A percentile compares a stretch with the other conserved stretches of the same genome.
Evolutionary conservation across 2,329 filamentous ascomycete genomes (phyloP).

Genomic region (Phialophora chinensis): DNA sequence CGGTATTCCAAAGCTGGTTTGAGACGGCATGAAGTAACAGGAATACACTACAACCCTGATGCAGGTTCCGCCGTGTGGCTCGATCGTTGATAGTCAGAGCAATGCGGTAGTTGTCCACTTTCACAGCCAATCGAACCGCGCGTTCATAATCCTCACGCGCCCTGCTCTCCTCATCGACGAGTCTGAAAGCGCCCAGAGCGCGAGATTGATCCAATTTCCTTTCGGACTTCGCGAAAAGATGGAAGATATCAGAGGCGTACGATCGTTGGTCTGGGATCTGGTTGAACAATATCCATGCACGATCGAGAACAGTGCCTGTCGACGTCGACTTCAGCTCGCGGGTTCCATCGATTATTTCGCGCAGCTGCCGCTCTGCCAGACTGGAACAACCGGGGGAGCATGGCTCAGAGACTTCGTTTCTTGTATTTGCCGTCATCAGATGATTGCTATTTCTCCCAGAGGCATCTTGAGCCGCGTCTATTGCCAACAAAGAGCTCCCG

Average conservation of each 20-base stretch:
- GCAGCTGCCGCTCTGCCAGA: conserved; percentile 19
- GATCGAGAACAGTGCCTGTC: conserved; percentile 10
- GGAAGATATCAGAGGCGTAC: conserved; percentile 27
- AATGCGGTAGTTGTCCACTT: conserved; percentile 30
- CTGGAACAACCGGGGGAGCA: neutral
- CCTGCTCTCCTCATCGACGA: conserved; percentile 47
- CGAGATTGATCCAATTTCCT: conserved; percentile 6
- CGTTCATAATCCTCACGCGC: conserved; percentile 54
- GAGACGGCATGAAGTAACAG: conserved; percentile 44
- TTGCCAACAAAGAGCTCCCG: neutral
- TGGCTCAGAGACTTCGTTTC: neutral
- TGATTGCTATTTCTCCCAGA: neutral
- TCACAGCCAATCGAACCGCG: conserved; percentile 29
- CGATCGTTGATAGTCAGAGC: conserved; percentile 52
- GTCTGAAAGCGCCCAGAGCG: conserved; percentile 50
- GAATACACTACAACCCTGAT: conserved; percentile 42
- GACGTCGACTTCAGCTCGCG: neutral
- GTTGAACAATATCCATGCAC: conserved; percentile 24
- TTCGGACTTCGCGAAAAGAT: conserved; percentile 20
- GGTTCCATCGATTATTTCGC: conserved; percentile 3
- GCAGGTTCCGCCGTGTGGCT: conserved; percentile 43
- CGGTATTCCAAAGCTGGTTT: conserved; percentile 44
- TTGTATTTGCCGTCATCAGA: neutral
- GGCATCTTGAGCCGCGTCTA: neutral
- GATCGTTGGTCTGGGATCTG: conserved; percentile 19